A percentile compares a stretch with the other conserved stretches of the same genome.
phyloP scores from a whole-genome alignment of 2,329 filamentous ascomycete genomes.

The Neurospora crassa region DNA sequence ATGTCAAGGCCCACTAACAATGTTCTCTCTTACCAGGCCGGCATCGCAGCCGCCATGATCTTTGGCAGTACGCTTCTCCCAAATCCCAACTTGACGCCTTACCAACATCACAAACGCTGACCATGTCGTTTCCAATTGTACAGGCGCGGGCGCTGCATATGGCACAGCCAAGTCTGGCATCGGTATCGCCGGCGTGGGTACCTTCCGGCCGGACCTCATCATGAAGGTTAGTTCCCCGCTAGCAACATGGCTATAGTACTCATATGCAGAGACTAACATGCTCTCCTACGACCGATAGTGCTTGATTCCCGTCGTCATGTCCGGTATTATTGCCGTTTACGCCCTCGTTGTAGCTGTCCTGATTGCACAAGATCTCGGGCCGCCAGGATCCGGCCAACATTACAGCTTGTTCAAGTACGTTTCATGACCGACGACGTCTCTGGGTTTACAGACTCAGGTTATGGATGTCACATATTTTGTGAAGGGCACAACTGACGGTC shows the following conservation, averaged over 20 bases:
- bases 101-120: slow-evolving; percentile 9
- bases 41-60: slow-evolving; percentile 74
- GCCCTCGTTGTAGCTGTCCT: slow-evolving; percentile 93
- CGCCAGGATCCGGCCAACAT: slow-evolving; percentile 50
- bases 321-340: slow-evolving; percentile 97
- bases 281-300: slow-evolving; percentile 39
- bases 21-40: slow-evolving; percentile 41
- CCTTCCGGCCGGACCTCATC: slow-evolving; percentile 76
- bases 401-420: slow-evolving; percentile 80
- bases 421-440: background rate
- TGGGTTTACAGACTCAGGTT: background rate
- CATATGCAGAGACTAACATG: background rate
- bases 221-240: slow-evolving; percentile 58
- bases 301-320: slow-evolving; percentile 89
- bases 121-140: slow-evolving; percentile 6
- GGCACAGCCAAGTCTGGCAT: slow-evolving; percentile 84
- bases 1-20: slow-evolving; percentile 12
- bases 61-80: slow-evolving; percentile 56
- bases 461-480: background rate
- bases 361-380: slow-evolving; percentile 80
- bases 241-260: background rate
- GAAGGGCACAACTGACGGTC: slow-evolving; percentile 11
- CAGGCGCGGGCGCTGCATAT: slow-evolving; percentile 66
- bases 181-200: slow-evolving; percentile 77
- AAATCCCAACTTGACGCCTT: slow-evolving; percentile 2